Evolutionary conservation across 495 filamentous ascomycete genomes (phyloP), one percentile per base, ranked within the genome.

Genomic region (Podospora fimiseda): DNA sequence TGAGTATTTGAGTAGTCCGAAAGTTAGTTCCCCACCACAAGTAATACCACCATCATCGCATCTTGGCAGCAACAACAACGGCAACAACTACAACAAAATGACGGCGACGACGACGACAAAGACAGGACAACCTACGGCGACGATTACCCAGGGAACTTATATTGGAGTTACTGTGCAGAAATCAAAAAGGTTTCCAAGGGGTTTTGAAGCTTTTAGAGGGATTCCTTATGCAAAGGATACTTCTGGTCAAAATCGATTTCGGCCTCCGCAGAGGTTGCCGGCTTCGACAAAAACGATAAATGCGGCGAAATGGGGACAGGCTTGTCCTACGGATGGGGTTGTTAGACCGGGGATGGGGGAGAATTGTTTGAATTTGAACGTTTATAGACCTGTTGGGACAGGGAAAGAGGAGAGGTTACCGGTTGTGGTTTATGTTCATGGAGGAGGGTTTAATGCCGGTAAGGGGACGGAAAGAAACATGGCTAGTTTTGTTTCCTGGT

Each of bases 181-280:
- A 7, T 69, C 65, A 45, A 56, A 65, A 13, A 55, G 57, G 27
- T 69, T 66, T 36, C 74, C 80, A 2, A 72, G 74, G 50, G 55
- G 70, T 9, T 53, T 84, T 19, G 79, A 86, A 41, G 75, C 59
- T 7, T 86, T 79, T 55, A 65, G 76, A n/a, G 82, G 82, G 14
- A 73, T 86, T 51, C 83, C 80, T 1, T 86, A 80, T 57, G 82
- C 77, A 1, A 64, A 79, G 46, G 70, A 75, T 0, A 80, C 82
- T 0, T 66, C 65, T 21, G 80, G 79, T 14, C 61, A 80, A 22
- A 73, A 77, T 55, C 74, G 82, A 43, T 85, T 84, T 64, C 71
- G 64, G 33, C 76, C 74, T 18, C 74, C 82, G 3, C 73, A 70
- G 55, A 64, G 56, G 20, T 51, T 72, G 58, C 65, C 59, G 23